Evolutionary conservation across 352 stramenopile genomes (phyloP).

Genomic region (Pythium phragmitis): DNA sequence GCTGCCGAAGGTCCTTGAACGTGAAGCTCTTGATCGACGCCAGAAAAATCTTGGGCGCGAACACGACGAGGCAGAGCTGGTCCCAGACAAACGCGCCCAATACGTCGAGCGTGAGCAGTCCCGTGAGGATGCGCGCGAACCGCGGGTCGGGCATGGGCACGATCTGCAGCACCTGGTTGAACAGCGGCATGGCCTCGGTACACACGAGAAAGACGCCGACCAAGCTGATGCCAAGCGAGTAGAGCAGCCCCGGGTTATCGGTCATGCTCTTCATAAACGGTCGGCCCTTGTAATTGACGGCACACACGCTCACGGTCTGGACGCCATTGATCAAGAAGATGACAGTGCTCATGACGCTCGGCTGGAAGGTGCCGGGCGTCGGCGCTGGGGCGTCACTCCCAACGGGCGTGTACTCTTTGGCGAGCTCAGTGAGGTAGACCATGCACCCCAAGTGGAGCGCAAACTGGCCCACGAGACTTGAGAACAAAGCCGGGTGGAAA

Average conservation of each 20-base stretch:
- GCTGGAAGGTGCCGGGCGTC: constrained; percentile 93
- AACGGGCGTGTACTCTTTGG: constrained; percentile 87
- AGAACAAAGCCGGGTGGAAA: constrained; percentile 92
- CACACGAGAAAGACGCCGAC: constrained; percentile 91
- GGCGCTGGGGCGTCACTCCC: constrained; percentile 68
- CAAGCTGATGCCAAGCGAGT: constrained; percentile 84
- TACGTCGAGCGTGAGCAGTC: constrained; percentile 80
- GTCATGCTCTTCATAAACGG: constrained; percentile 98
- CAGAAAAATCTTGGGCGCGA: constrained; percentile 86
- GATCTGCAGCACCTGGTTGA: constrained; percentile 93
- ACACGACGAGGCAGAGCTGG: constrained; percentile 80
- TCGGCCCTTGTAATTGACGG: constrained; percentile 97
- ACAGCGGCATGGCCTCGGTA: constrained; percentile 88
- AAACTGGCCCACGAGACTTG: constrained; percentile 96
- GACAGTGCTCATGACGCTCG: constrained; percentile 98
- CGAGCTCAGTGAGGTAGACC: constrained; percentile 89
- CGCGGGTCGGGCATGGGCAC: constrained; percentile 88
- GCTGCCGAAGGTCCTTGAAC: constrained; percentile 74
- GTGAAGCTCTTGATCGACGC: constrained; percentile 74
- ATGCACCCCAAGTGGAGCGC: constrained; percentile 94
- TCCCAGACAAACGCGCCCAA: constrained; percentile 87
- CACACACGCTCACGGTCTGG: constrained; percentile 97
- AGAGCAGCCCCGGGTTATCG: constrained; percentile 96
- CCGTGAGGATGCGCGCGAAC: constrained; percentile 80
- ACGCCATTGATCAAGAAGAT: constrained; percentile 97